These are phyloP conservation scores for Xylaria cubensis DNA, from an alignment of 495 filamentous ascomycete species.

Conservation along the genomic window DNA sequence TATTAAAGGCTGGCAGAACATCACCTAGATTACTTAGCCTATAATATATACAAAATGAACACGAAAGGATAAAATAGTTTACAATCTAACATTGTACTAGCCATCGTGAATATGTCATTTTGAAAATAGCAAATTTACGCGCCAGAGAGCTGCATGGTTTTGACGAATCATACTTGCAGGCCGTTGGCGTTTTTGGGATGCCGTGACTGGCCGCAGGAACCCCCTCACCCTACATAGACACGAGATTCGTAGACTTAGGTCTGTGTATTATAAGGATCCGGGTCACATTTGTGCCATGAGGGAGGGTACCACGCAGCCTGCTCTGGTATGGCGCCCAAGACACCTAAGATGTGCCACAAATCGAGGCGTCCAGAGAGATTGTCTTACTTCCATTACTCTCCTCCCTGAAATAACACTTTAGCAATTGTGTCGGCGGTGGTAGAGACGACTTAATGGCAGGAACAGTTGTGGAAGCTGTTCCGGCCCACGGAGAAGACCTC, in stretches of 20 bases:
- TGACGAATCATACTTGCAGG: not conserved
- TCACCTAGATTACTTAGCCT: no score
- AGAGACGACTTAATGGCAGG: not conserved
- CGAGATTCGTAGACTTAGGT: not conserved
- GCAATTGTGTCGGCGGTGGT: not conserved
- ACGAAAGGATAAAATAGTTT: no score
- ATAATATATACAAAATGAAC: no score
- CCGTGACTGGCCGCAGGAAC: not conserved
- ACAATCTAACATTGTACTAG: no score
- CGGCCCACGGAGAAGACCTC: not conserved
- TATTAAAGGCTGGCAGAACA: no score
- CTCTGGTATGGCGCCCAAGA: not conserved
- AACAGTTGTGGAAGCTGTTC: not conserved
- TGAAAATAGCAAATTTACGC: no score
- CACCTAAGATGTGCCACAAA: not conserved
- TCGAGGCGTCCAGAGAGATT: not conserved
- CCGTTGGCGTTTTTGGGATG: not conserved
- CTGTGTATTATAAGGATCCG: not conserved
- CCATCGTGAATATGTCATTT: no score
- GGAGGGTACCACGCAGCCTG: not conserved
- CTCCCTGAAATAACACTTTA: not conserved
- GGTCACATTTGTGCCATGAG: constrained; percentile 7
- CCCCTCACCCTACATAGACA: not conserved
- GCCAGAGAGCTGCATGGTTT: not conserved
- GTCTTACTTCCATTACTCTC: not conserved